Evolutionary conservation across 495 filamentous ascomycete genomes (phyloP), one percentile per base, ranked within the genome.

Genomic region (Recurvomyces mirabilis): DNA sequence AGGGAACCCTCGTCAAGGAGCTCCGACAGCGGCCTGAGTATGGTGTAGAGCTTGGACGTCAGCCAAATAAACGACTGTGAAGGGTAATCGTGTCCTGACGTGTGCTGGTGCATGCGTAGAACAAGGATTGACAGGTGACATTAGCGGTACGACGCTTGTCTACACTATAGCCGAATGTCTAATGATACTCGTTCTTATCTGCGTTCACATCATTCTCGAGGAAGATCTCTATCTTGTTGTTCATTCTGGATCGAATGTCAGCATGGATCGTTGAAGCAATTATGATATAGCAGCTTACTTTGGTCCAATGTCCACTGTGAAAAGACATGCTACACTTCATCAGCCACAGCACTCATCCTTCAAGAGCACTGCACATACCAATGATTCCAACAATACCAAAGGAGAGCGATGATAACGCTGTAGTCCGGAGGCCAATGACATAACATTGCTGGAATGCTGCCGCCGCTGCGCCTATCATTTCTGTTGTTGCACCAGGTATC

Each of bases 321-420:
- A 55, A 11, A 47, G 14, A 47, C 55, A 62, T 0, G 51, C 43
- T 26, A 30, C 10, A 28, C 23, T 6, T 28, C 17, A 11, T 41
- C 38, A 41, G 38, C 38, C 17, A 9, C 11, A 33, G 18, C 23
- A n/a, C n/a, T n/a, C n/a, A n/a, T 41, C 18, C 21, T 10, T 17
- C 6, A 6, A 29, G 6, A 12, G 38, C 11, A 29, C 13, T 28
- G 7, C 26, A 29, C 17, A 29, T 41, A 19, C 38, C 47, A 31
- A 62, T 49, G 20, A 60, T 59, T 10, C 49, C 57, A 2, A 60
- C 21, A 21, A 63, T 45, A 14, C 60, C 56, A 41, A 63, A 63
- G 11, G 43, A 44, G 21, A 63, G 31, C 4, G 29, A 46, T 3
- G 43, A 22, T 9, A 47, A 31, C 9, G 29, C 34, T 12, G 26